Percentiles rank a stretch among this genome's conserved stretches.
These are phyloP conservation scores for Xylaria sp. DNA, from an alignment of 2,329 filamentous ascomycete species.

Conservation along the genomic window DNA sequence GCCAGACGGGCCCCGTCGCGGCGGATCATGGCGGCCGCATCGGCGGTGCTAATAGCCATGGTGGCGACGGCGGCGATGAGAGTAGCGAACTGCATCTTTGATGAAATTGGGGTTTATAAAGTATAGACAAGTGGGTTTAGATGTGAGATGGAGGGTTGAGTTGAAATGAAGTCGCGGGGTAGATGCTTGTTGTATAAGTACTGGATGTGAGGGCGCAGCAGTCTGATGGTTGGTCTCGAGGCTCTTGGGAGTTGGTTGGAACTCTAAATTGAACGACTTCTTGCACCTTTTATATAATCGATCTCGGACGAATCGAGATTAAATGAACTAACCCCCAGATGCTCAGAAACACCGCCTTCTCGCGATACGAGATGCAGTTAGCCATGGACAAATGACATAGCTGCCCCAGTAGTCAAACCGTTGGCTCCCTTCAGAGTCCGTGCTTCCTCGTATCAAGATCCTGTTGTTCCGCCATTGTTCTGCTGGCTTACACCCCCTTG, in stretches of 20 bases:
- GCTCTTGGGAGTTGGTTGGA: slow-evolving; percentile 18
- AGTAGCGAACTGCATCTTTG: slow-evolving; percentile 48
- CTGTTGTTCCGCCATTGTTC: slow-evolving; percentile 3
- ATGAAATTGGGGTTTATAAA: slow-evolving; percentile 11
- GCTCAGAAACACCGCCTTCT: background rate
- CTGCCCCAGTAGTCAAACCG: background rate
- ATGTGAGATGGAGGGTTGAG: background rate
- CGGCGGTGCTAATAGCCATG: slow-evolving; percentile 41
- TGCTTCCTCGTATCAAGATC: slow-evolving; percentile 24
- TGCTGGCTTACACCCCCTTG: slow-evolving; percentile 14
- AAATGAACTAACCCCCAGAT: background rate
- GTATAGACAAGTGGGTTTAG: background rate
- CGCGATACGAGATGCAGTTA: slow-evolving; percentile 20
- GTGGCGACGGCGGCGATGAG: slow-evolving; percentile 40
- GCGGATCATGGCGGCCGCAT: slow-evolving; percentile 35
- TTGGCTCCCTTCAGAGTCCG: slow-evolving; percentile 14
- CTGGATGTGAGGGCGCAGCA: background rate
- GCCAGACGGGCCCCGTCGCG: slow-evolving; percentile 44
- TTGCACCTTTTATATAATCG: slow-evolving; percentile 10
- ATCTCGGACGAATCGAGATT: background rate
- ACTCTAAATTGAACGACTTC: slow-evolving; percentile 6
- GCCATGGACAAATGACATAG: slow-evolving; percentile 1
- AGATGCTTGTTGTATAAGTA: too few species aligned
- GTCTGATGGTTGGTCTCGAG: slow-evolving; percentile 6
- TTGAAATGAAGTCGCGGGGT: background rate